A percentile compares a stretch with the other conserved stretches of the same genome.
Conservation (phyloP, 164 flowering plant genomes). For the Dillenia turbinata region DNA sequence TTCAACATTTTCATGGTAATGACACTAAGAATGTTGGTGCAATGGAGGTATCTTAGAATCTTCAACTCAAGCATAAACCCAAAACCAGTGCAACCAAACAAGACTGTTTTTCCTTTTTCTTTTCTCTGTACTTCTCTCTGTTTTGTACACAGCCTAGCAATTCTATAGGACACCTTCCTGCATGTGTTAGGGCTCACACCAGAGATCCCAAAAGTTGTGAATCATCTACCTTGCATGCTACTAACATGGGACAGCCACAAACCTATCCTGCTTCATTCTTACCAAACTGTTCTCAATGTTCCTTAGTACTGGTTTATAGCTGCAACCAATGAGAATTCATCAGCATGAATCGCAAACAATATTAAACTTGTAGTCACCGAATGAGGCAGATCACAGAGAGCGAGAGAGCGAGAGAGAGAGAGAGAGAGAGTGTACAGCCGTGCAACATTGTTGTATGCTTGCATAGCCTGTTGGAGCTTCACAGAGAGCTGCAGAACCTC, state of each 20-base stretch:
- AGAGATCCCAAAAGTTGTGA: too few relatives aligned
- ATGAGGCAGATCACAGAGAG: background rate
- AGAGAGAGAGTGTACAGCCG: constrained; percentile 47
- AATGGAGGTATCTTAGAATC: too few relatives aligned
- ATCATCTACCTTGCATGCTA: background rate
- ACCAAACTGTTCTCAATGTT: constrained; percentile 83
- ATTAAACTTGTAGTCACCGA: background rate
- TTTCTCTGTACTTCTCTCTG: too few relatives aligned
- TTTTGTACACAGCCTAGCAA: too few relatives aligned
- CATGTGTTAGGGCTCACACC: too few relatives aligned
- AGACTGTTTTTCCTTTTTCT: too few relatives aligned
- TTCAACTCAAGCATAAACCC: too few relatives aligned
- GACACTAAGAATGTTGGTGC: too few relatives aligned
- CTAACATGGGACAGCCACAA: constrained; percentile 47
- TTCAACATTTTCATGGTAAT: too few relatives aligned
- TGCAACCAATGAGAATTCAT: constrained; percentile 27
- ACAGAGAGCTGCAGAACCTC: constrained; percentile 83
- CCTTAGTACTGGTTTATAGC: constrained; percentile 83
- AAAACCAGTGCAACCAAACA: too few relatives aligned
- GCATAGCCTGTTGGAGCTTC: constrained; percentile 68
- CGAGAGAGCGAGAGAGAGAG: background rate
- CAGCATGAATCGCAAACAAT: background rate
- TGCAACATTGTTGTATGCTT: constrained; percentile 68
- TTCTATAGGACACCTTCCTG: too few relatives aligned
- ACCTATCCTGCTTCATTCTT: constrained; percentile 84